Evolutionary conservation across 2,329 filamentous ascomycete species (phyloP).

Genomic region (Calonectria honghensis): DNA sequence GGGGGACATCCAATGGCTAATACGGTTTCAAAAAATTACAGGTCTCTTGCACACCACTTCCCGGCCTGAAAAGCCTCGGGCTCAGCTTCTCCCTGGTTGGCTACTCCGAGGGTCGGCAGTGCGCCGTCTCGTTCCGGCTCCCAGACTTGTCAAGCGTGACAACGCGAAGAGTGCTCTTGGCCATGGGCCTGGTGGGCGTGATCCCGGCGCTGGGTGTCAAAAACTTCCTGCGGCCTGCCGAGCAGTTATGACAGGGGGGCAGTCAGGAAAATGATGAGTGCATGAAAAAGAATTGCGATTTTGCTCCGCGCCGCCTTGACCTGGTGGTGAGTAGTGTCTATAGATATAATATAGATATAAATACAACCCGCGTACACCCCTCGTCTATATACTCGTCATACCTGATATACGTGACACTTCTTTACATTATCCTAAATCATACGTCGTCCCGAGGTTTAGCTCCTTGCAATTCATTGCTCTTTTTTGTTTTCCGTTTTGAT

Average conservation of each 20-base stretch:
- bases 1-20: not conserved
- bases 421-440: slow-evolving; percentile 48
- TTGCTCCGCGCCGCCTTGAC: slow-evolving; percentile 37
- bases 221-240: slow-evolving; percentile 44
- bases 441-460: slow-evolving; percentile 48
- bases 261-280: slow-evolving; percentile 33
- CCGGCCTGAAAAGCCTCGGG: slow-evolving; percentile 44
- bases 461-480: slow-evolving; percentile 47
- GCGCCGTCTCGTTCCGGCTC: slow-evolving; percentile 48
- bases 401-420: slow-evolving; percentile 43
- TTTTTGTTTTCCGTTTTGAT: slow-evolving; percentile 46
- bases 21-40: slow-evolving; percentile 14
- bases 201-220: slow-evolving; percentile 51
- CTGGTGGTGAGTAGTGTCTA: slow-evolving; percentile 53
- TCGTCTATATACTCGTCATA: slow-evolving; percentile 46
- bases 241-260: slow-evolving; percentile 51
- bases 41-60: slow-evolving; percentile 48
- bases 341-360: slow-evolving; percentile 47
- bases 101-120: slow-evolving; percentile 42
- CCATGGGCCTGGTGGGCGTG: slow-evolving; percentile 57
- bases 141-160: slow-evolving; percentile 54
- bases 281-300: slow-evolving; percentile 49
- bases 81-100: slow-evolving; percentile 49
- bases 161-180: slow-evolving; percentile 56
- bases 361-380: slow-evolving; percentile 44